A percentile compares a stretch with the other conserved stretches of the same genome.
Evolutionary conservation across 1,139 yeast species (phyloP).

Genomic region (Pichia sp.): DNA sequence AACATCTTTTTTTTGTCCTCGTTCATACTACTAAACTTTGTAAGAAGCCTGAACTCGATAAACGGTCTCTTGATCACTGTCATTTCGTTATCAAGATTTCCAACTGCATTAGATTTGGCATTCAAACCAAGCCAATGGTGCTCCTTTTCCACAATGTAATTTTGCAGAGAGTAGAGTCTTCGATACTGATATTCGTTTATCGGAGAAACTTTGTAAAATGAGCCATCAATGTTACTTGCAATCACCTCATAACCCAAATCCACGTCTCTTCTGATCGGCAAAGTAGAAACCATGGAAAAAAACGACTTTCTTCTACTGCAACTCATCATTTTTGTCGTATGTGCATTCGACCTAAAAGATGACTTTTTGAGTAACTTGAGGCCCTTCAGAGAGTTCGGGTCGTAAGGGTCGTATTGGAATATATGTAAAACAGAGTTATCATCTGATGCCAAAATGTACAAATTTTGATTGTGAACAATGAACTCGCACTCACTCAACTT

Average conservation of each 20-base stretch:
- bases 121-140: constrained; percentile 75
- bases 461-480: constrained; percentile 63
- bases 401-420: constrained; percentile 89
- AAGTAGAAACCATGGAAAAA: constrained; percentile 29
- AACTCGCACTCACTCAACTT: constrained; percentile 67
- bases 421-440: constrained; percentile 66
- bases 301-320: constrained; percentile 25
- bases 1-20: constrained; percentile 53
- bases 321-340: constrained; percentile 50
- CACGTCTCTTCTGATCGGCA: constrained; percentile 22
- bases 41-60: constrained; percentile 57
- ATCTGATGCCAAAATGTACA: constrained; percentile 69
- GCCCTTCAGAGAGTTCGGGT: constrained; percentile 77
- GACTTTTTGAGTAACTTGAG: constrained; percentile 67
- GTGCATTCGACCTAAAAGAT: constrained; percentile 64
- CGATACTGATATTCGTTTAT: constrained; percentile 72
- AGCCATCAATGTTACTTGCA: constrained; percentile 78
- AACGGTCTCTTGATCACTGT: constrained; percentile 34
- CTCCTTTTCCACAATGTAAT: constrained; percentile 76
- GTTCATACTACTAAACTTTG: constrained; percentile 49
- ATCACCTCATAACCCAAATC: constrained; percentile 49
- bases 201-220: constrained; percentile 71
- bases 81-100: constrained; percentile 38
- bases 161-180: constrained; percentile 79
- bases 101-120: constrained; percentile 65